Conservation (phyloP, 192 early-diverging fungal genomes). For the Gigaspora rosea region DNA sequence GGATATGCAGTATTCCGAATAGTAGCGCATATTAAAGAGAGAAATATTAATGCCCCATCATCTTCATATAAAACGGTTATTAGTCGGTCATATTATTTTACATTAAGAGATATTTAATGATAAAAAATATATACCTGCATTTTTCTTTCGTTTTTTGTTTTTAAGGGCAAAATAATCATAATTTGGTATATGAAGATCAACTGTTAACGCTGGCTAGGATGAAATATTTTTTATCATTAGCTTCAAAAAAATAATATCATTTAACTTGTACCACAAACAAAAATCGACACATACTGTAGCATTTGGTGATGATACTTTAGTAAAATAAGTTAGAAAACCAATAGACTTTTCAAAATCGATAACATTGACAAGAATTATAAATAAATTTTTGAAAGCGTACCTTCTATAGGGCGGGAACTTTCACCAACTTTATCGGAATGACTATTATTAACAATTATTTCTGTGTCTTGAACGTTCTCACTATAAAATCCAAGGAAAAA, state of each 20-base stretch:
- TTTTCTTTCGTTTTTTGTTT: constrained; percentile 12
- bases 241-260: neutral
- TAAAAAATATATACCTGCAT: constrained; percentile 6
- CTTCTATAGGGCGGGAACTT: constrained; percentile 12
- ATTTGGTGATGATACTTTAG: neutral
- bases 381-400: neutral
- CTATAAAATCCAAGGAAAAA: constrained; percentile 51
- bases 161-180: constrained; percentile 23
- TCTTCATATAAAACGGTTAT: constrained; percentile 36
- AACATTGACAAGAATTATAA: neutral
- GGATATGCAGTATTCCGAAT: constrained; percentile 73
- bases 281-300: neutral
- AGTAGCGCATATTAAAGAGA: constrained; percentile 65
- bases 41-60: constrained; percentile 71
- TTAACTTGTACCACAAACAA: neutral
- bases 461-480: neutral
- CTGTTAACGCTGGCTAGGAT: constrained; percentile 15
- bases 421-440: constrained; percentile 23
- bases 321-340: neutral
- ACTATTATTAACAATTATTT: constrained; percentile 15
- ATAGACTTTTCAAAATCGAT: neutral
- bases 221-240: neutral
- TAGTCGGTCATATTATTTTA: neutral
- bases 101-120: neutral
- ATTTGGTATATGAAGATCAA: constrained; percentile 34